These are phyloP conservation scores for Phoma herbarum DNA, from an alignment of 2,329 filamentous ascomycete species.

Conservation along the genomic window DNA sequence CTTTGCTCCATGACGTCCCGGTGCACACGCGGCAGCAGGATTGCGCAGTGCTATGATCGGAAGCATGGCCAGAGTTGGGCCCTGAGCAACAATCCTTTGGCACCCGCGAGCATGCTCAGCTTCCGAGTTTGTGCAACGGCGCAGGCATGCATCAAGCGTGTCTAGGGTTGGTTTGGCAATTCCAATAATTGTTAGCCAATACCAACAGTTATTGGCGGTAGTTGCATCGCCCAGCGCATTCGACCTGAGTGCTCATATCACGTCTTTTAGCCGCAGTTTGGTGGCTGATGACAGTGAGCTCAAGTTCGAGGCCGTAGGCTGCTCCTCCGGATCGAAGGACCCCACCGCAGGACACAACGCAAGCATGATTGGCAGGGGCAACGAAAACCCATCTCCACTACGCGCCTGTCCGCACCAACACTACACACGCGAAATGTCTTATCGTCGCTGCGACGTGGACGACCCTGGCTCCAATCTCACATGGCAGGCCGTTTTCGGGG, in stretches of 20 bases:
- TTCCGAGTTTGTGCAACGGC: conserved; percentile 31
- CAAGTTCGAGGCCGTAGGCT: conserved; percentile 25
- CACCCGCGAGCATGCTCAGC: conserved; percentile 23
- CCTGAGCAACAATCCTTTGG: conserved; percentile 24
- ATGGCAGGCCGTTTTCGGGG: conserved; percentile 41
- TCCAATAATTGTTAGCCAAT: conserved; percentile 2
- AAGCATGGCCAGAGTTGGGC: conserved; percentile 6
- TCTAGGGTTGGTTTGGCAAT: conserved; percentile 2
- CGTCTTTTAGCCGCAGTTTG: conserved; percentile 39
- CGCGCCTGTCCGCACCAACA: conserved; percentile 28
- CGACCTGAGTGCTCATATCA: conserved; percentile 27
- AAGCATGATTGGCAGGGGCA: conserved; percentile 9
- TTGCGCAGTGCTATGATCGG: conserved; percentile 12
- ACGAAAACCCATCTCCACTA: conserved; percentile 18
- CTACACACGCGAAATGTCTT: conserved; percentile 33
- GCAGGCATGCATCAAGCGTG: conserved; percentile 10
- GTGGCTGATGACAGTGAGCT: conserved; percentile 10
- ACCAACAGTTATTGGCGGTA: conserved; percentile 12
- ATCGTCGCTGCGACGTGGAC: conserved; percentile 40
- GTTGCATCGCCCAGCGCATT: conserved; percentile 6
- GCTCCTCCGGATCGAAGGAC: conserved; percentile 1
- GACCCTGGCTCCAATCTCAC: conserved; percentile 42
- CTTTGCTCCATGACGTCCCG: not conserved
- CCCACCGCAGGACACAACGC: conserved; percentile 3
- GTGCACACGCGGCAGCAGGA: conserved; percentile 5